Base-by-base conservation (phyloP, 768 basidiomycete genomes). In the Trametes gibbosa region DNA sequence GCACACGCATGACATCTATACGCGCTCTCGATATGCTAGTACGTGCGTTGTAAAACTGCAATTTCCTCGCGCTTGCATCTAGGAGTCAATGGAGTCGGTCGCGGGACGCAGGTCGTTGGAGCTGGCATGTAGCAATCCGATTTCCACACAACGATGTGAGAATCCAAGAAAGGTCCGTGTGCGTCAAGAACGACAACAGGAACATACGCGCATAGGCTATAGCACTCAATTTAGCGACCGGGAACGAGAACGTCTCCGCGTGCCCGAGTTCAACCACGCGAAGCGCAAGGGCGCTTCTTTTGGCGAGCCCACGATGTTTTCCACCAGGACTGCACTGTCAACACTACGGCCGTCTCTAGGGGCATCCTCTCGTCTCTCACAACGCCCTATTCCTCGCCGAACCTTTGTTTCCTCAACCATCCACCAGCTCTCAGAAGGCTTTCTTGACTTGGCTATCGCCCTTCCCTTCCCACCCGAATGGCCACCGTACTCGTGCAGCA, bases 361-460 rank as follows among this genome's bases (percentile, higher is more conserved):
- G 14, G 37, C 51, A n/a, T 9, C 41, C 14, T 39, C 40, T 39
- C 42, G 43, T 29, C 50, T 29, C 5, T 21, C 54, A n/a, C 56
- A 47, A 24, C 56, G 45, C 24, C 39, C 25, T 6, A 7, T 46
- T 10, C 37, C 48, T 25, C 60, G 59, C 24, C 53, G 70, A 43
- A 68, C 66, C 6, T 64, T 68, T 34, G 50, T 66, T 1, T 63
- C 67, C 1, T 64, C 69, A 3, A 56, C 68, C 2, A 50, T 71
- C 1, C 66, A 69, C 32, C 43, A 27, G 0, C 62, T 68, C 14
- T 70, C 70, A 35, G 78, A 90, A 66, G 85, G 83, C 10, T 91
- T 92, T 67, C 77, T 92, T 14, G 90, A 92, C 77, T 74, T 92
- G 49, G 86, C 90, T 23, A 68, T 83, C 37, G 89, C 87, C 3